Evolutionary conservation across 257 asterid genomes (phyloP).

Genomic region (Handroanthus guayacan): DNA sequence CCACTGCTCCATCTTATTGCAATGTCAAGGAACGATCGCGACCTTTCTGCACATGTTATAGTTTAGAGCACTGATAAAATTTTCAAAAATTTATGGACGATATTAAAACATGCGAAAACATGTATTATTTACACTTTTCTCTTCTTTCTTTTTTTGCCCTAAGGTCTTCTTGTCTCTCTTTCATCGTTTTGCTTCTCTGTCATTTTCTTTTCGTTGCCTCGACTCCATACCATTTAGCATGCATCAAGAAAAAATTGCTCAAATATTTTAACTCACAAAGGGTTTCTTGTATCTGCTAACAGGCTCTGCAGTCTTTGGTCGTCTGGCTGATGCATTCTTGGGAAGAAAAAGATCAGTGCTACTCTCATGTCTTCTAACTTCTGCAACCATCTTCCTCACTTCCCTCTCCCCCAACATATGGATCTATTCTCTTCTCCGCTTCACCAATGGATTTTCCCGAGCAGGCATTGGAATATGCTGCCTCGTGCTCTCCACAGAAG

Average conservation of each 20-base stretch:
- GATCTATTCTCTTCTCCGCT: slow-evolving; percentile 62
- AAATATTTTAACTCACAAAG: background rate
- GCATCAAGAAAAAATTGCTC: background rate
- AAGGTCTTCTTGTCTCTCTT: too few species aligned
- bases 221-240: too few species aligned
- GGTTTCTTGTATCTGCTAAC: slow-evolving; percentile 21
- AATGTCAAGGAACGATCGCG: too few species aligned
- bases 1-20: too few species aligned
- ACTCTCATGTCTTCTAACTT: slow-evolving; percentile 61
- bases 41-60: too few species aligned
- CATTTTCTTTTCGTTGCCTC: background rate
- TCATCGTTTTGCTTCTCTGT: too few species aligned
- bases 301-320: slow-evolving; percentile 60
- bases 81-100: too few species aligned
- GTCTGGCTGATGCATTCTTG: slow-evolving; percentile 51
- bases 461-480: slow-evolving; percentile 72
- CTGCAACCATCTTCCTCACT: slow-evolving; percentile 55
- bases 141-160: background rate
- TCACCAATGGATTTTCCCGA: slow-evolving; percentile 59
- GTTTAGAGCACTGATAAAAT: too few species aligned
- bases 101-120: too few species aligned
- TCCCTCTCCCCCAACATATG: slow-evolving; percentile 66
- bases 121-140: background rate
- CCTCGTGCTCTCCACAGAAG: slow-evolving; percentile 61
- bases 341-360: slow-evolving; percentile 61